Conservation (phyloP, 495 filamentous ascomycete genomes). For the Lindgomyces ingoldianus region DNA sequence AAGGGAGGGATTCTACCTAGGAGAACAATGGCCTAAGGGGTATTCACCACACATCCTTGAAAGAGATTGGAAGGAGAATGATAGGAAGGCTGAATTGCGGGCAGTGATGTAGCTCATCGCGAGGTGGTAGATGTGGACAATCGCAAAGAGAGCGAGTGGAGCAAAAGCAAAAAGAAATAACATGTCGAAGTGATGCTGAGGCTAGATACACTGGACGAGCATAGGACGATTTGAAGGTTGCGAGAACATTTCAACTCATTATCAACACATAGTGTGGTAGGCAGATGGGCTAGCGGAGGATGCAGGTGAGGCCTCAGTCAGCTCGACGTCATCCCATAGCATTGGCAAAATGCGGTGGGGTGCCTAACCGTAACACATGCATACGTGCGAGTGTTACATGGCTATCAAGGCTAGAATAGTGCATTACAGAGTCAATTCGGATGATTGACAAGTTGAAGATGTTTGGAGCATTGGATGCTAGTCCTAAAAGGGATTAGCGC, state of each 20-base stretch:
- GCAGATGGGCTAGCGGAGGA: no score
- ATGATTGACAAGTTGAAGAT: not conserved
- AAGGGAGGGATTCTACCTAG: conserved; percentile 19
- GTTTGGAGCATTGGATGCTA: not conserved
- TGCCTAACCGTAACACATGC: no score
- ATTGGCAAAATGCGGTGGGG: no score
- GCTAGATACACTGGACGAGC: not conserved
- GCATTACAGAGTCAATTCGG: no score
- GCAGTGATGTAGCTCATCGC: conserved; percentile 4
- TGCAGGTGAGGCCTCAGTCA: no score
- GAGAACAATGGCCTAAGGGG: conserved; percentile 13
- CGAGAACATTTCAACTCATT: no score
- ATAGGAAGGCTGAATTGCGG: conserved; percentile 8
- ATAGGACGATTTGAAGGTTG: not conserved
- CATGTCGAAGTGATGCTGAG: not conserved
- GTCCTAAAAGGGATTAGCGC: not conserved
- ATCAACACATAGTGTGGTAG: no score
- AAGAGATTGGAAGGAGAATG: conserved; percentile 13
- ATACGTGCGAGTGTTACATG: no score
- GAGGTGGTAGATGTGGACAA: not conserved
- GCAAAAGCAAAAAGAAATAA: not conserved
- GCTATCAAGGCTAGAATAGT: no score
- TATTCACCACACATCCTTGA: conserved; percentile 19
- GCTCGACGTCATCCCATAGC: no score
- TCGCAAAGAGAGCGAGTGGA: conserved; percentile 1